Conservation (phyloP, 2,329 filamentous ascomycete genomes). For the Hypoxylon sp. region DNA sequence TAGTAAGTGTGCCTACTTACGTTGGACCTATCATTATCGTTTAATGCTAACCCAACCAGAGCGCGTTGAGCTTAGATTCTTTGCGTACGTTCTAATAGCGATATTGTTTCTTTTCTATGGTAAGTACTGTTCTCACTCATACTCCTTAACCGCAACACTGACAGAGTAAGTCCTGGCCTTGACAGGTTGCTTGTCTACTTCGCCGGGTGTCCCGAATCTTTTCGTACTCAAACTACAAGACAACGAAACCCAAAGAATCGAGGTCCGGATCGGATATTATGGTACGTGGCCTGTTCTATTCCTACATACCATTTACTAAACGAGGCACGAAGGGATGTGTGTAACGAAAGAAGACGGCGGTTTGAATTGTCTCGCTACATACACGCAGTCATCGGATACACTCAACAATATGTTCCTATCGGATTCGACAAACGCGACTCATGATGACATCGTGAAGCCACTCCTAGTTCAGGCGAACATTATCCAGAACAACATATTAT, state of each 20-base stretch:
- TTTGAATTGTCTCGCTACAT: slow-evolving; percentile 2
- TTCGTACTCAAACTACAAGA: slow-evolving; percentile 8
- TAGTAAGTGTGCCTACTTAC: background rate
- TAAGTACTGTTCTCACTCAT: background rate
- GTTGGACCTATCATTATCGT: no score
- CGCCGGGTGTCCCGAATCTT: slow-evolving; percentile 2
- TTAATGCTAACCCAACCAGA: background rate
- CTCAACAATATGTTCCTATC: slow-evolving; percentile 3
- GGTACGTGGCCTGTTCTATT: background rate
- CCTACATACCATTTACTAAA: background rate
- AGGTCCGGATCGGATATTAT: slow-evolving; percentile 12
- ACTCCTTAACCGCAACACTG: background rate
- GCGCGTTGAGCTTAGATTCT: background rate
- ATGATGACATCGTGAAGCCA: background rate
- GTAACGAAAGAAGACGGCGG: background rate
- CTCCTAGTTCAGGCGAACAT: slow-evolving; percentile 10
- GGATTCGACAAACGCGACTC: background rate
- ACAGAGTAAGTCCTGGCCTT: slow-evolving; percentile 4
- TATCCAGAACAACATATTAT: slow-evolving; percentile 22
- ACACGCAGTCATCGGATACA: background rate
- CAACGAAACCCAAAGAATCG: background rate
- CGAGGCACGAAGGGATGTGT: background rate
- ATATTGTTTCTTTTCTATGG: slow-evolving; percentile 10
- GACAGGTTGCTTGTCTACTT: slow-evolving; percentile 6
- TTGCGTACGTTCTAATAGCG: slow-evolving; percentile 5